These are phyloP conservation scores for Acanthamoeba healyi DNA, from an alignment of 208 protist genomes.

Conservation along the genomic window DNA sequence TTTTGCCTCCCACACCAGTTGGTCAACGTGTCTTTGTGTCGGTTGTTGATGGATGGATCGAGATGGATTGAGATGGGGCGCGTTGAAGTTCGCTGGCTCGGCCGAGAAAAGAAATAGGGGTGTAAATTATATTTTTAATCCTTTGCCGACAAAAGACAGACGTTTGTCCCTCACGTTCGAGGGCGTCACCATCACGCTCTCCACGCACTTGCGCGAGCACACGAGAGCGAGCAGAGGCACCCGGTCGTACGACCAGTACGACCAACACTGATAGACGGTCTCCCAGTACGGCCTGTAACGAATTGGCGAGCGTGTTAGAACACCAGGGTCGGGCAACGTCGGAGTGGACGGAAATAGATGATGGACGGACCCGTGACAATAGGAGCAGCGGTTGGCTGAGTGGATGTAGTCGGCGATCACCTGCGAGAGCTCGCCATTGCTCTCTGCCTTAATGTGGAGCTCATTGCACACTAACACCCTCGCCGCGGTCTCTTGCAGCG, in stretches of 20 bases:
- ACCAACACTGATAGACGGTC: background rate
- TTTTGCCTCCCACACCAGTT: too few species aligned
- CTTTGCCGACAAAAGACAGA: too few species aligned
- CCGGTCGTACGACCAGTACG: background rate
- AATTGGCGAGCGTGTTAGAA: background rate
- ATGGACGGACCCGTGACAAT: background rate
- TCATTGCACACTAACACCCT: background rate
- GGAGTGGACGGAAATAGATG: background rate
- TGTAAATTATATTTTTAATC: too few species aligned
- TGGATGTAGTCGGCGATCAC: background rate
- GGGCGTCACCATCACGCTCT: too few species aligned
- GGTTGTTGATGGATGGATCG: too few species aligned
- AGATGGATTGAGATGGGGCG: too few species aligned
- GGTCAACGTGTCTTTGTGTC: too few species aligned
- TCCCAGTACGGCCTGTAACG: background rate
- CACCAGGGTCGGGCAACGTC: background rate
- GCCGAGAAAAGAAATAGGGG: too few species aligned
- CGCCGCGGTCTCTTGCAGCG: background rate
- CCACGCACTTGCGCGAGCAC: background rate
- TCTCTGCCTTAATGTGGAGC: background rate
- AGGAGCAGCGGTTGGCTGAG: background rate
- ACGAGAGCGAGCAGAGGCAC: background rate
- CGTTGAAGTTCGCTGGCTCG: too few species aligned
- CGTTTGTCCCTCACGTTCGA: too few species aligned
- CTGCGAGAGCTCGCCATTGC: background rate